Base-by-base conservation (phyloP, 345 rosid species). In the Hibiscus syriacus region DNA sequence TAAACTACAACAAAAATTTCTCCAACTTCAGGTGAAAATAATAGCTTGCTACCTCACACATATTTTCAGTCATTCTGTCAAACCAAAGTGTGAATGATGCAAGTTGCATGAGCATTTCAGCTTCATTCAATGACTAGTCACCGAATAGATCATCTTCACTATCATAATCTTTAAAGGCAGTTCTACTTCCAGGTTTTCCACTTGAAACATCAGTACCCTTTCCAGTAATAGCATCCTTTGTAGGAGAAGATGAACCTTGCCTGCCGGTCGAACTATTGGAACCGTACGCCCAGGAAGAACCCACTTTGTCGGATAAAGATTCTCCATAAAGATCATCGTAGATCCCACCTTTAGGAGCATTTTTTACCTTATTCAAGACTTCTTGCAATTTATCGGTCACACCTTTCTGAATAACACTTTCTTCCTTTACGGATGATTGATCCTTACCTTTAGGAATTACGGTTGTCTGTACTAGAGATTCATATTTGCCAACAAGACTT, bases 401-500 rank as follows among this genome's bases (percentile, higher is more conserved):
- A 55, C 86, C 90, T 65, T 73, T 67, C 72, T 72, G 86, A 17
- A 71, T 68, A 75, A 62, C 74, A 70, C 48, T 81, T 50, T 76
- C 80, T 73, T 87, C 92, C 64, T 77, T 84, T 16, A 38, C 50
- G 4, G 78, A 49, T 10, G 46, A 61, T 10, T 74, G 80, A 61
- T 82, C 87, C 79, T 81, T 84, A 53, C 96, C 90, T 80, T 85
- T 94, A 30, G 96, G 96, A 72, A 91, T 88, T 64, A 89, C 75
- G 12, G 82, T 84, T 20, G 81, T 81, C 65, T 85, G 94, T 61
- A 90, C 90, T 58, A 90, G 88, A 34, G 96, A 90, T 73, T 87
- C 96, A 39, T 93, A 90, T 77, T 90, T 90, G 60, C 98, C 97
- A 61, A 90, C 92, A 11, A 93, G 89, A 70, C 97, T 90, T 76